Evolutionary conservation across 2,329 filamentous ascomycete genomes (phyloP).

Genomic region (Fusarium fujikuroi): DNA sequence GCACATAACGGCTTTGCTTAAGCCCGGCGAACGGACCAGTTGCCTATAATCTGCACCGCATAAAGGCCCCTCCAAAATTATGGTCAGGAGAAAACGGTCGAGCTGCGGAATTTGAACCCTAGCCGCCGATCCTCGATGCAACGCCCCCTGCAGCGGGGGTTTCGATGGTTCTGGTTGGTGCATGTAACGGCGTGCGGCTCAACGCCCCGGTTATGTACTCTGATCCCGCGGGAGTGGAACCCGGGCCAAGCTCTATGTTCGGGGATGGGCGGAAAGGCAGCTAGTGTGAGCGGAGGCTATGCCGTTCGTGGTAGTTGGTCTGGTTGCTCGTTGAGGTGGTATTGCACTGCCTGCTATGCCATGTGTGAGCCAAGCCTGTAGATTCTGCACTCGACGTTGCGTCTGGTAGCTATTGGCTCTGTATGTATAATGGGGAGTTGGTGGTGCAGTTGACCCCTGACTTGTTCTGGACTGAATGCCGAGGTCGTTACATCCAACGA

Average conservation of each 20-base stretch:
- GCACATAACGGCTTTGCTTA: not conserved
- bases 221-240: not conserved
- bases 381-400: not conserved
- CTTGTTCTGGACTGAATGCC: not conserved
- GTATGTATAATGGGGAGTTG: not conserved
- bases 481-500: not conserved
- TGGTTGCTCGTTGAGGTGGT: not conserved
- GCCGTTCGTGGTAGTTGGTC: not conserved
- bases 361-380: not conserved
- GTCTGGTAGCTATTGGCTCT: not conserved
- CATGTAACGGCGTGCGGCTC: conserved; percentile 15
- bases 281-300: conserved; percentile 9
- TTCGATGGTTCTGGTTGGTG: not conserved
- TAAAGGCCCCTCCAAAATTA: not conserved
- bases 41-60: not conserved
- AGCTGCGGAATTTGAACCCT: not conserved
- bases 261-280: not conserved
- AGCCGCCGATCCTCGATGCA: conserved; percentile 5
- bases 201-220: not conserved
- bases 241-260: not conserved
- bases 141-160: conserved; percentile 12
- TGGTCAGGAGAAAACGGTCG: not conserved
- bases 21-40: not conserved
- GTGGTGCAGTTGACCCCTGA: not conserved
- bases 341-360: not conserved